Conservation (phyloP, 805 yeast species). For the Lipomyces anomalus region DNA sequence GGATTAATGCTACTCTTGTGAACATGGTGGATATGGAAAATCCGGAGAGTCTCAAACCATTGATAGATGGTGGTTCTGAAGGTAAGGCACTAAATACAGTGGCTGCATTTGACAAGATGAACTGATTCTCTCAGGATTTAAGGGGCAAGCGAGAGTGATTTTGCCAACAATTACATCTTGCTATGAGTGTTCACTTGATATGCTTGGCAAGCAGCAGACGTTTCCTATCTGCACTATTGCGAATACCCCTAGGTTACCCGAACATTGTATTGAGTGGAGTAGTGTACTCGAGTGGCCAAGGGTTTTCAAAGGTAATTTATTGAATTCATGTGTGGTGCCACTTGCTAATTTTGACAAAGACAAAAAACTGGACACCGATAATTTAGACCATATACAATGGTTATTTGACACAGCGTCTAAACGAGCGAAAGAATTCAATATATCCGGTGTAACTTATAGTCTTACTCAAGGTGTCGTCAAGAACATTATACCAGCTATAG, state of each 20-base stretch:
- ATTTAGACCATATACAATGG: constrained; percentile 58
- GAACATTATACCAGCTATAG: constrained; percentile 88
- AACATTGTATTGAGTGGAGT: constrained; percentile 92
- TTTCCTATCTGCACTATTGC: constrained; percentile 93
- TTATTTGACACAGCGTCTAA: constrained; percentile 48
- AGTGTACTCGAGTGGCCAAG: constrained; percentile 69
- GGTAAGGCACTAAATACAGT: constrained; percentile 32
- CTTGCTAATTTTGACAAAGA: constrained; percentile 19
- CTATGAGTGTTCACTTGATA: constrained; percentile 82
- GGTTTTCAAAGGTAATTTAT: constrained; percentile 33
- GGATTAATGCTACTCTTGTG: constrained; percentile 72
- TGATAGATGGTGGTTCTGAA: constrained; percentile 94
- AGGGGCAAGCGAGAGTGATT: constrained; percentile 85
- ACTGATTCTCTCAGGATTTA: constrained; percentile 43
- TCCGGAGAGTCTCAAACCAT: constrained; percentile 49
- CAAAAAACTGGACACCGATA: constrained; percentile 59
- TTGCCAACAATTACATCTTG: constrained; percentile 83
- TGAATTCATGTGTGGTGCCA: neutral
- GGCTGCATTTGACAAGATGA: neutral
- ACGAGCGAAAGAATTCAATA: constrained; percentile 62
- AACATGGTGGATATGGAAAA: constrained; percentile 51
- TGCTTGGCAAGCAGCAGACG: constrained; percentile 53
- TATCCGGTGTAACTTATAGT: constrained; percentile 62
- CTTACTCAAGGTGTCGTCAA: constrained; percentile 84
- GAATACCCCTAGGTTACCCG: constrained; percentile 88